Base-by-base conservation (phyloP, 345 rosid species). In the Psidium guajava region DNA sequence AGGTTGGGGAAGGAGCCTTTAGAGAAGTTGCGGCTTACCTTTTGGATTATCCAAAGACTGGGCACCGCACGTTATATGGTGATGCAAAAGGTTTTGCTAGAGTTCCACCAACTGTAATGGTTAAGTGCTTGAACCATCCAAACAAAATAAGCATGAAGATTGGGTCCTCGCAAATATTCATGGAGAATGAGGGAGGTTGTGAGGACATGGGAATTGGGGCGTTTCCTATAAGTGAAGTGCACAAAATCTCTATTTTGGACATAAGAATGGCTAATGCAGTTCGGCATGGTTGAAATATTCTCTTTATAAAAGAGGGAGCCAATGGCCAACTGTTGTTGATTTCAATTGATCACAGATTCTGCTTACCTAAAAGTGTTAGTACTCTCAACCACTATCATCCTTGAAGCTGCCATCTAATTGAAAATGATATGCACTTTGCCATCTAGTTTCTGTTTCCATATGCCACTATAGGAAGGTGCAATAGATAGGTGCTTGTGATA, bases 271-370 rank as follows among this genome's bases (percentile, higher is more conserved):
- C 93, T 64, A 91, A 91, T 85, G 91, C 91, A 3, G 91, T 90
- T 84, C 86, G 93, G 89, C 93, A 91, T 87, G 86, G 85, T 84
- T 90, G 91, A 20, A 91, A 91, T 84, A 86, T 91, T 52, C 82
- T 91, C 82, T 36, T 85, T 87, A 57, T 77, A 9, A 86, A 84
- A 73, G 86, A 83, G 85, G 87, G 86, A 14, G 75, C 10, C 44
- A 82, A 84, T 57, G 90, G 90, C 44, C 84, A 82, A 52, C 51
- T 77, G 28, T 24, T 84, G 58, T 86, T 91, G 87, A 89, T 87
- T 88, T 91, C 93, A 49, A 91, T 91, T n/a, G 93, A 91, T 87
- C 91, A 89, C 47, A 91, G 91, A 27, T 89, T 89, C 85, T 91
- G 90, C 90, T 74, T 91, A 85, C 91, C 93, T 32, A 90, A 91